Percentiles rank a stretch among this genome's conserved stretches.
phyloP scores from a whole-genome alignment of 305 asterid species.

The Ajuga reptans region DNA sequence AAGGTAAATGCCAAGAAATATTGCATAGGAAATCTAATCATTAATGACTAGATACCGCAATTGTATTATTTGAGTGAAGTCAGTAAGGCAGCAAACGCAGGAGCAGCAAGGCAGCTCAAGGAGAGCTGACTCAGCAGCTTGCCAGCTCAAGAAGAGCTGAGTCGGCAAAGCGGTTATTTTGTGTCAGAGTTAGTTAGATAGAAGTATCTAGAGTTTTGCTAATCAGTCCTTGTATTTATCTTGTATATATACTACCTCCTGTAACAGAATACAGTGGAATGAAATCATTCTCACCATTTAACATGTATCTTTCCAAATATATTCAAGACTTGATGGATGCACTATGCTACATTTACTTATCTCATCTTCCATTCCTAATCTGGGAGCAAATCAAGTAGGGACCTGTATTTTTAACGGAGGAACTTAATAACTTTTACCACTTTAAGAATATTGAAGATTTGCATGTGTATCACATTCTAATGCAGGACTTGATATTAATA shows the following conservation, averaged over 20 bases:
- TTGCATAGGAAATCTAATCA: not conserved
- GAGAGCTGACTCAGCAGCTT: no score
- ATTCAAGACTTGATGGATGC: not conserved
- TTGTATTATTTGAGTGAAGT: no score
- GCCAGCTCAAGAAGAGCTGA: no score
- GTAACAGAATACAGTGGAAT: no score
- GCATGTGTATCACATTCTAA: not conserved
- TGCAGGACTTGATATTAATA: not conserved
- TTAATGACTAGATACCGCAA: not conserved
- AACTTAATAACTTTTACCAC: not conserved
- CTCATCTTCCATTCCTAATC: conserved; percentile 3
- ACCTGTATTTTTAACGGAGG: conserved; percentile 7
- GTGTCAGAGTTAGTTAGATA: no score
- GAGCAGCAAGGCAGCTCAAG: no score
- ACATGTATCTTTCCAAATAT: not conserved
- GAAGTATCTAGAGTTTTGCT: no score
- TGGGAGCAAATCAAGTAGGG: not conserved
- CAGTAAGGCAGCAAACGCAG: no score
- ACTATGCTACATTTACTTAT: not conserved
- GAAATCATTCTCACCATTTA: no score
- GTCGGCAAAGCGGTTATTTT: no score
- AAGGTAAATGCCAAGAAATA: conserved; percentile 4
- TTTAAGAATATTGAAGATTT: not conserved
- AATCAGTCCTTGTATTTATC: no score
- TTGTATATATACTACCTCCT: no score